phyloP scores from a whole-genome alignment of 2,329 filamentous ascomycete species.

The Stachybotrys chartarum region DNA sequence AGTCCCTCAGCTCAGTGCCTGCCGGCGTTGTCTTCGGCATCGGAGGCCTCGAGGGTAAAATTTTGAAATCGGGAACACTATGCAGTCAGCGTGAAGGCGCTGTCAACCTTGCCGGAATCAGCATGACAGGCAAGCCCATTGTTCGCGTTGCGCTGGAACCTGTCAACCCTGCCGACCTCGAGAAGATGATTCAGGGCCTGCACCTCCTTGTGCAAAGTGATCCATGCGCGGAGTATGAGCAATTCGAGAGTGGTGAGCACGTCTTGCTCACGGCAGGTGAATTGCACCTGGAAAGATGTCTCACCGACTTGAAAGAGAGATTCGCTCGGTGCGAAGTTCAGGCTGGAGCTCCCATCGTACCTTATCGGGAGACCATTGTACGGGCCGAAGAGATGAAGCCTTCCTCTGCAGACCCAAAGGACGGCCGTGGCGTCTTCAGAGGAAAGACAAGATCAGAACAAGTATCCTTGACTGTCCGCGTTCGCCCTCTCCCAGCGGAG shows the following conservation, averaged over 20 bases:
- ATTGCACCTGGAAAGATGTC: conserved; percentile 83
- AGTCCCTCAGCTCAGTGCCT: conserved; percentile 75
- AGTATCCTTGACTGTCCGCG: conserved; percentile 66
- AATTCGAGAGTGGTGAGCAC: conserved; percentile 87
- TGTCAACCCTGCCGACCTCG: conserved; percentile 78
- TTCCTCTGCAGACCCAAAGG: conserved; percentile 67
- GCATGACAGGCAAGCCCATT: conserved; percentile 76
- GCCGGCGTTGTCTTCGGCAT: conserved; percentile 95
- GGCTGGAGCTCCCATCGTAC: conserved; percentile 87
- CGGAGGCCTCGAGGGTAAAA: conserved; percentile 80
- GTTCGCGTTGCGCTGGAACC: conserved; percentile 95
- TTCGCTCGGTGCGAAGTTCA: conserved; percentile 95
- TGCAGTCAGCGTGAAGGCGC: conserved; percentile 82
- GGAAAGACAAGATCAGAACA: conserved; percentile 79
- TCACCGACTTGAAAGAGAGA: conserved; percentile 86
- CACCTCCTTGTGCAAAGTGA: conserved; percentile 88
- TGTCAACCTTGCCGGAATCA: conserved; percentile 83
- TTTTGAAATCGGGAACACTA: conserved; percentile 92
- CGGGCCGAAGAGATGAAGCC: conserved; percentile 86
- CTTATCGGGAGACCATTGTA: conserved; percentile 89
- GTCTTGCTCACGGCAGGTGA: conserved; percentile 92
- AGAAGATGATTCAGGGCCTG: conserved; percentile 90
- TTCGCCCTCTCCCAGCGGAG: conserved; percentile 67
- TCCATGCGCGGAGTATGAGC: conserved; percentile 92
- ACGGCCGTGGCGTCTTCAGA: conserved; percentile 75